Conservation (phyloP, 441 rosid genomes). For the Macaranga tanarius region DNA sequence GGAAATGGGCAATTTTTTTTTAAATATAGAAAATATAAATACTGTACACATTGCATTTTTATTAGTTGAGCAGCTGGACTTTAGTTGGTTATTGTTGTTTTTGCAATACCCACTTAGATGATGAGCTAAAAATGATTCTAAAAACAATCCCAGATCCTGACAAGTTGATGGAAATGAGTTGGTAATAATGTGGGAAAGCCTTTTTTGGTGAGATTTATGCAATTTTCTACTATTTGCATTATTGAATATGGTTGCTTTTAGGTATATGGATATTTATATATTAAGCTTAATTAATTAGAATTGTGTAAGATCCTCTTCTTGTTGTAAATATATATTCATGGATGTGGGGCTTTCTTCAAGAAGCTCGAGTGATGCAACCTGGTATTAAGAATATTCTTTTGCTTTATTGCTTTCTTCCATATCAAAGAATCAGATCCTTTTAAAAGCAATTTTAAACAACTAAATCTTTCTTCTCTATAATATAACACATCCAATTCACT, state of each 20-base stretch:
- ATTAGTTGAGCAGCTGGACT: conserved; percentile 13
- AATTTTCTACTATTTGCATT: conserved; percentile 24
- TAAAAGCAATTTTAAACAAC: conserved; percentile 5
- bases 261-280: neutral
- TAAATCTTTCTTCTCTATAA: neutral
- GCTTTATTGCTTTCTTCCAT: conserved; percentile 9
- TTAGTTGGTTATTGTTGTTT: conserved; percentile 11
- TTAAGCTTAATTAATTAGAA: too few species aligned
- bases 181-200: conserved; percentile 25
- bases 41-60: neutral
- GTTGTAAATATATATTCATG: neutral
- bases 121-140: conserved; percentile 9
- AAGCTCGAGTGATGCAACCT: conserved; percentile 18
- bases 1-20: conserved; percentile 16
- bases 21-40: too few species aligned
- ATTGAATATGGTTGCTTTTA: conserved; percentile 11
- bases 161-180: conserved; percentile 30
- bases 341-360: conserved; percentile 14
- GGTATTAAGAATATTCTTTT: conserved; percentile 26
- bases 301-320: neutral
- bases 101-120: conserved; percentile 15
- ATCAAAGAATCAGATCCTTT: conserved; percentile 31
- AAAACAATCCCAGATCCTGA: conserved; percentile 26
- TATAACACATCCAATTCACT: neutral
- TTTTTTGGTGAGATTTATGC: conserved; percentile 4